Percentiles rank a stretch among this genome's conserved stretches.
phyloP scores from a whole-genome alignment of 73 alveolate genomes.

The Loxodes magnus region DNA sequence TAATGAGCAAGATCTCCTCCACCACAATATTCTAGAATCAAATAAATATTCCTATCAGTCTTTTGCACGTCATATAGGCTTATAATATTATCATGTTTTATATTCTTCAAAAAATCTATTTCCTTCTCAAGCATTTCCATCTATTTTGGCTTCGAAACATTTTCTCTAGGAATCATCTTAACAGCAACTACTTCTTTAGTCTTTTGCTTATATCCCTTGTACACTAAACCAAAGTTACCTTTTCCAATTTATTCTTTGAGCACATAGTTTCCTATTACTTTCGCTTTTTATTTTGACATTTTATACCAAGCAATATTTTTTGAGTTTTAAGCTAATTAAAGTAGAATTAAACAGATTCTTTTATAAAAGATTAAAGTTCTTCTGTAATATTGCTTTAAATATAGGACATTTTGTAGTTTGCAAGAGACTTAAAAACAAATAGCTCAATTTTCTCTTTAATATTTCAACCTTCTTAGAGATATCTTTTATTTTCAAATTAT shows the following conservation, averaged over 20 bases:
- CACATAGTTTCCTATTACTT: conserved; percentile 40
- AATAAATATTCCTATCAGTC: conserved; percentile 51
- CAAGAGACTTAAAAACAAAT: too few species aligned
- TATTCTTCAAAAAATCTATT: conserved; percentile 44
- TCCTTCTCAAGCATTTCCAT: conserved; percentile 42
- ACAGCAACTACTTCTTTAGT: conserved; percentile 60
- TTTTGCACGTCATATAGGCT: conserved; percentile 56
- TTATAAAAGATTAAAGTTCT: too few species aligned
- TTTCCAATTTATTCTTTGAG: conserved; percentile 56
- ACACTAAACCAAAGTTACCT: conserved; percentile 69
- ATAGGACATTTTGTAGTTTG: too few species aligned
- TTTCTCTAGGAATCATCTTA: conserved; percentile 38
- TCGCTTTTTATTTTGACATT: too few species aligned
- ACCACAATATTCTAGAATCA: conserved; percentile 64
- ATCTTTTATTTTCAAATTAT: too few species aligned
- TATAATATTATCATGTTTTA: conserved; percentile 50
- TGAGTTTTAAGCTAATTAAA: too few species aligned
- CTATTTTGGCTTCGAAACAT: conserved; percentile 35
- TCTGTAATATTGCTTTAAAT: too few species aligned
- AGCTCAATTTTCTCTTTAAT: too few species aligned
- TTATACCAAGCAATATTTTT: too few species aligned
- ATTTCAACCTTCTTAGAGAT: too few species aligned
- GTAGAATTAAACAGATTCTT: too few species aligned
- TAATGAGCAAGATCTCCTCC: conserved; percentile 56
- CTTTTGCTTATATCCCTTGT: conserved; percentile 46